These are phyloP conservation scores for Fusarium buxicola DNA, from an alignment of 2,329 filamentous ascomycete species.

Conservation along the genomic window DNA sequence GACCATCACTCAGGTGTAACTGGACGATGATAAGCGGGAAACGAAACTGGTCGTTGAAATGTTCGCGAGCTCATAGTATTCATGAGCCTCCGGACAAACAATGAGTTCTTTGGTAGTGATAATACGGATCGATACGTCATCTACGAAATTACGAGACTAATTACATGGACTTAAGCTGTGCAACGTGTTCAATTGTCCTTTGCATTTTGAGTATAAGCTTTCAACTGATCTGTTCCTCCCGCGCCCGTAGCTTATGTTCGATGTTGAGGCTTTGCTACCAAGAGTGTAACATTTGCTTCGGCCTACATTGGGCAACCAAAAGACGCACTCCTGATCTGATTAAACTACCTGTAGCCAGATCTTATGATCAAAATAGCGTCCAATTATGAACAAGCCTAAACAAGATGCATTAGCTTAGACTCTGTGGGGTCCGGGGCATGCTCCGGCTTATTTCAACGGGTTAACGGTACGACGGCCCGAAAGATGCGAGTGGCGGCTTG, in stretches of 20 bases:
- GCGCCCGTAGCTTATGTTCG: no score
- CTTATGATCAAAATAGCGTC: background rate
- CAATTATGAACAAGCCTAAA: background rate
- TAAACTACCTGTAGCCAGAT: background rate
- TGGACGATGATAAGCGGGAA: no score
- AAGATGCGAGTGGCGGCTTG: background rate
- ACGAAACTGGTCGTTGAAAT: background rate
- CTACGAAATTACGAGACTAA: no score
- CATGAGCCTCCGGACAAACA: no score
- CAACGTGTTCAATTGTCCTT: no score
- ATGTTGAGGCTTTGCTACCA: no score
- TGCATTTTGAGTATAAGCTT: no score
- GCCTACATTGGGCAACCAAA: no score
- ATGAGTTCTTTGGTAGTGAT: background rate
- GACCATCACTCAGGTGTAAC: background rate
- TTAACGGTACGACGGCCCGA: conserved; percentile 19
- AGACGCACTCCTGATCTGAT: background rate
- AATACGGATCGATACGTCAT: background rate
- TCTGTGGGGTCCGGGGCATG: background rate
- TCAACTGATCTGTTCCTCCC: no score
- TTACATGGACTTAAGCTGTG: no score
- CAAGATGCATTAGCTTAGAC: background rate
- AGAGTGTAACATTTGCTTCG: no score
- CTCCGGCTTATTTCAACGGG: conserved; percentile 7
- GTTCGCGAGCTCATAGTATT: background rate